A percentile compares a stretch with the other conserved stretches of the same genome.
Conservation (phyloP, 1,284 basidiomycete species). For the Moesziomyces parantarcticus region DNA sequence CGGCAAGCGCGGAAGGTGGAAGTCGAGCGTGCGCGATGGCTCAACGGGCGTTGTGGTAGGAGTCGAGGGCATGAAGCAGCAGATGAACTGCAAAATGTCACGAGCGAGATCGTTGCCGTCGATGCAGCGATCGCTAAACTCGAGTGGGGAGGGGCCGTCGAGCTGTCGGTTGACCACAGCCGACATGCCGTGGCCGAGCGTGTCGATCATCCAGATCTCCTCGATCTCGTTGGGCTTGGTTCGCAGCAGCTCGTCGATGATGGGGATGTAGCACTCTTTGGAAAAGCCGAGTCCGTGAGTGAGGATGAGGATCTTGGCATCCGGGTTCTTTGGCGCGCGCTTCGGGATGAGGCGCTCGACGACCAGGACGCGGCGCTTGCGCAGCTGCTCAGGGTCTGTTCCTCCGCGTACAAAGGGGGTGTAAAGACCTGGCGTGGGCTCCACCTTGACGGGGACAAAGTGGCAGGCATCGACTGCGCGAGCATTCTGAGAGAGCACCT, state of each 20-base stretch:
- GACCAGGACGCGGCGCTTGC: conserved; percentile 36
- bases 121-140: conserved; percentile 46
- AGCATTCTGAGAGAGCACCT: conserved; percentile 40
- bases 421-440: conserved; percentile 42
- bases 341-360: conserved; percentile 42
- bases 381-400: conserved; percentile 40
- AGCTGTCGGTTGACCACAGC: conserved; percentile 47
- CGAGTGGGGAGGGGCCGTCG: conserved; percentile 31
- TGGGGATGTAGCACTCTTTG: conserved; percentile 42
- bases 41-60: conserved; percentile 35
- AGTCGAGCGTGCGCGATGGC: conserved; percentile 36
- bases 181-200: conserved; percentile 44
- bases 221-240: conserved; percentile 37
- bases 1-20: conserved; percentile 42
- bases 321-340: conserved; percentile 29
- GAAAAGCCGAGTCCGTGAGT: conserved; percentile 44
- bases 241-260: conserved; percentile 37
- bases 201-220: conserved; percentile 50
- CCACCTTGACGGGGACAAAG: conserved; percentile 42
- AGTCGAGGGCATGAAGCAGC: conserved; percentile 46
- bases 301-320: conserved; percentile 44
- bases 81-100: conserved; percentile 46
- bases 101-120: conserved; percentile 47
- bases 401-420: conserved; percentile 39
- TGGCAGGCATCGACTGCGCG: conserved; percentile 43